Base-by-base conservation (phyloP, 2,329 filamentous ascomycete species). In the Bipolaris victoriae region DNA sequence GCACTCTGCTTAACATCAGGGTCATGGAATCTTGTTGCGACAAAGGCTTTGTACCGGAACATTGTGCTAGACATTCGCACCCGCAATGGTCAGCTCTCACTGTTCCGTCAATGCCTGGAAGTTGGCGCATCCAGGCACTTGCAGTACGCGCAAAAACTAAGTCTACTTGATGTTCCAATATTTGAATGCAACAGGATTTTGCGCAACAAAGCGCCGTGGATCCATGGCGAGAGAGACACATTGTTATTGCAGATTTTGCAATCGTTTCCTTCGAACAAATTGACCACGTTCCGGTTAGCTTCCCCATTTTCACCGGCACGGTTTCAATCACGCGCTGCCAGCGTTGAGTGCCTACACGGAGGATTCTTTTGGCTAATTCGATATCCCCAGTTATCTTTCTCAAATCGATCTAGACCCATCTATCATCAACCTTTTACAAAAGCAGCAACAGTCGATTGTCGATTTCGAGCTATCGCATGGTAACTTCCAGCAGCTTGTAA, bases 1-100 rank as follows among this genome's bases (percentile, higher is more conserved):
- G 58, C 55, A 26, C 55, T 59, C 10, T 57, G 41, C 46, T 39
- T 57, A 15, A 49, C 44, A 9, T 57, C 44, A 7, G 57, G 31
- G 39, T 24, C 18, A 11, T 59, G 55, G 45, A 58, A 55, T 11
- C 3, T 20, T 22, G 11, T 59, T 20, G 52, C 53, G 31, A 59
- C 52, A 13, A 33, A 36, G 37, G 13, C n/a, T 13, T 39, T 55
- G n/a, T 63, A 58, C 18, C 20, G 11, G 11, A 55, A 41, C 7
- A 52, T 57, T 13, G 49, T 56, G 15, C 37, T 63, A 6, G 49
- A 61, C 13, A 52, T 49, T 7, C 22, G 41, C 1, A 16, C 11
- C 35, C 18, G 16, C 7, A 31, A 50, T n/a, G 46, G 37, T 5
- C 55, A 56, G 36, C 41, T 61, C 6, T 13, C 31, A 5, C 5